A percentile compares a stretch with the other conserved stretches of the same genome.
Conservation (phyloP, 108 stramenopile species). For the Hondaea fermentalgiana region DNA sequence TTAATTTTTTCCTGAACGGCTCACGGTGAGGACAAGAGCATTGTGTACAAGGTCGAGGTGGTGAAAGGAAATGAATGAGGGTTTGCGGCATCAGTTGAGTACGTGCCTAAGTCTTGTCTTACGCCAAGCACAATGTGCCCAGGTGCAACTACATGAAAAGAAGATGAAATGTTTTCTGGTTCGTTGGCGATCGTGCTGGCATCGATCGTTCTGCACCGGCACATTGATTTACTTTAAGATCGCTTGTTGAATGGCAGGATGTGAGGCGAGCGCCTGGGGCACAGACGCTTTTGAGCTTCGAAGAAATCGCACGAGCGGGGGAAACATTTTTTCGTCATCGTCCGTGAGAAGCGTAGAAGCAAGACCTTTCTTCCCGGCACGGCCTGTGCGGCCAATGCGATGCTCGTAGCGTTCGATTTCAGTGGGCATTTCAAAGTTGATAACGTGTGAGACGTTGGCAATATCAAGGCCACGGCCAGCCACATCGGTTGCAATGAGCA, state of each 20-base stretch:
- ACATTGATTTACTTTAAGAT: background rate
- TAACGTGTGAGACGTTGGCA: conserved; percentile 81
- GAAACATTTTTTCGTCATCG: background rate
- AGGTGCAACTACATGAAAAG: too few relatives aligned
- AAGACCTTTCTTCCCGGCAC: conserved; percentile 86
- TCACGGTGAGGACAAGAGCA: too few relatives aligned
- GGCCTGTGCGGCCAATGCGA: conserved; percentile 92
- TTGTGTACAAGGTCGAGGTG: too few relatives aligned
- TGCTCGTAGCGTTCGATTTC: conserved; percentile 92
- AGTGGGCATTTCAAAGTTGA: conserved; percentile 89
- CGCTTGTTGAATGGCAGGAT: background rate
- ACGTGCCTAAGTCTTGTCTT: too few relatives aligned
- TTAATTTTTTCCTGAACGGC: too few relatives aligned
- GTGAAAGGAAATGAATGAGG: too few relatives aligned
- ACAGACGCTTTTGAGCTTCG: background rate
- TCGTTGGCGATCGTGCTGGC: too few relatives aligned
- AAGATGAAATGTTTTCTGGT: too few relatives aligned
- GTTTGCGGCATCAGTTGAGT: too few relatives aligned
- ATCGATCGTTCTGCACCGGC: too few relatives aligned
- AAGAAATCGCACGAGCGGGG: conserved; percentile 2
- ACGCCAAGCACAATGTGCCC: too few relatives aligned
- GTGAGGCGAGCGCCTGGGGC: background rate
- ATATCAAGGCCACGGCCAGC: conserved; percentile 94
- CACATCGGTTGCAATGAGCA: conserved; percentile 89
- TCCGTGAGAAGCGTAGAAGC: conserved; percentile 64